These are phyloP conservation scores for Rheum nobile DNA, from an alignment of 148 eudicot species.

Conservation along the genomic window DNA sequence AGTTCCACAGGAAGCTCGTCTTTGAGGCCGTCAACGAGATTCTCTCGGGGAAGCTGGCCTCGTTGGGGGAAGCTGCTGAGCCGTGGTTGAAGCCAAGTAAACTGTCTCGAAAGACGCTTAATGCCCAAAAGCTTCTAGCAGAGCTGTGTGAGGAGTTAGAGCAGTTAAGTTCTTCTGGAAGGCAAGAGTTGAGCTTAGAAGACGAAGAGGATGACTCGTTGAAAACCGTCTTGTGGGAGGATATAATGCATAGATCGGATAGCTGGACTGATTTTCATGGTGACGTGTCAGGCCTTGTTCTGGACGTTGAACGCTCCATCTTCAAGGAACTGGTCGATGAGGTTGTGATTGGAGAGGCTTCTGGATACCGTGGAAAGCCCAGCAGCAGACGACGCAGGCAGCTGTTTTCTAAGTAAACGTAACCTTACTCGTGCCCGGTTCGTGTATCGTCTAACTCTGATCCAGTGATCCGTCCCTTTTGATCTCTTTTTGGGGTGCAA, in stretches of 20 bases:
- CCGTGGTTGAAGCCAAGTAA: constrained; percentile 41
- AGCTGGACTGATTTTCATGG: constrained; percentile 49
- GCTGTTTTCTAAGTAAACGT: constrained; percentile 39
- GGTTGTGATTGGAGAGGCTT: constrained; percentile 50
- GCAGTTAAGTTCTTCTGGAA: constrained; percentile 24
- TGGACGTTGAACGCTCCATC: constrained; percentile 73
- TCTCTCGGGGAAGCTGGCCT: constrained; percentile 40
- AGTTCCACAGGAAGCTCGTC: constrained; percentile 59
- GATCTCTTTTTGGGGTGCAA: background rate
- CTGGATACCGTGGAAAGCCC: constrained; percentile 22
- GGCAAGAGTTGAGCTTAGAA: constrained; percentile 21
- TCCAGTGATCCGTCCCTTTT: background rate
- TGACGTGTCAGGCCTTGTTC: constrained; percentile 47
- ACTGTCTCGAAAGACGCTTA: constrained; percentile 45
- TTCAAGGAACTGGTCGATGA: constrained; percentile 80
- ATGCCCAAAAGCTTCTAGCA: constrained; percentile 66
- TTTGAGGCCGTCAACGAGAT: constrained; percentile 85
- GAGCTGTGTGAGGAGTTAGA: constrained; percentile 81
- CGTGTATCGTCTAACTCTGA: background rate
- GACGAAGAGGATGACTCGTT: constrained; percentile 62
- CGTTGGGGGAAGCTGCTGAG: constrained; percentile 23
- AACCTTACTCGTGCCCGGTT: background rate
- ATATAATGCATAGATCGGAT: constrained; percentile 49
- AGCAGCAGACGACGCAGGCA: constrained; percentile 44
- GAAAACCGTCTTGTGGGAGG: constrained; percentile 54